These are phyloP conservation scores for Eutrema heterophyllum DNA, from an alignment of 345 rosid genomes.

Conservation along the genomic window DNA sequence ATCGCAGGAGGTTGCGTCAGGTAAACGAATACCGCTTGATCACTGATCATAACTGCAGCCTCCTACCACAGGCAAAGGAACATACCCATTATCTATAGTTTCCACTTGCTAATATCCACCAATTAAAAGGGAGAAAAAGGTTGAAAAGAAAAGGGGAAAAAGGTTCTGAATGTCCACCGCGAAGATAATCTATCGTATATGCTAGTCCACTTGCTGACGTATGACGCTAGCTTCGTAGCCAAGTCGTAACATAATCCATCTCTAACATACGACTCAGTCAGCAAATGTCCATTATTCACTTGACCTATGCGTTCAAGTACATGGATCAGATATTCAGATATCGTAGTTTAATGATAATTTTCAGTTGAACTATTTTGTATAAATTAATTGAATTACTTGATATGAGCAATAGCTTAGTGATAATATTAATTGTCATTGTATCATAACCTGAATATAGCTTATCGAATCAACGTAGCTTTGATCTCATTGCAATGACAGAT, in stretches of 20 bases:
- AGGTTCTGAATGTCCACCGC: neutral
- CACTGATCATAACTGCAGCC: accelerated
- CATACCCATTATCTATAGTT: neutral
- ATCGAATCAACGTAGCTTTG: neutral
- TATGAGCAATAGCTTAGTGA: too few species aligned
- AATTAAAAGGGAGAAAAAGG: neutral
- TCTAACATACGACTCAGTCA: neutral
- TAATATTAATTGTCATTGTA: too few species aligned
- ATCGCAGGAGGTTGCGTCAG: too few species aligned
- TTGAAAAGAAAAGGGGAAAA: neutral
- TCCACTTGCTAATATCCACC: neutral
- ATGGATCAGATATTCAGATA: neutral
- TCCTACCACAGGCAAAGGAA: too few species aligned
- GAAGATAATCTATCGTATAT: neutral
- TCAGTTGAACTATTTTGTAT: neutral
- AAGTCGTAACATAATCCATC: constrained; percentile 2
- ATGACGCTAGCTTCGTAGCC: neutral
- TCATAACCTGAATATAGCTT: neutral
- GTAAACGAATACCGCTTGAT: too few species aligned
- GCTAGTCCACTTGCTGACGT: neutral
- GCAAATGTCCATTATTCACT: neutral
- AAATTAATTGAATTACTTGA: neutral
- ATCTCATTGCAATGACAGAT: neutral
- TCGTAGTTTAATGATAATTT: neutral
- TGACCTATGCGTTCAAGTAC: neutral